These are phyloP conservation scores for Spathaspora passalidarum DNA, from an alignment of 805 yeast genomes.

Conservation along the genomic window DNA sequence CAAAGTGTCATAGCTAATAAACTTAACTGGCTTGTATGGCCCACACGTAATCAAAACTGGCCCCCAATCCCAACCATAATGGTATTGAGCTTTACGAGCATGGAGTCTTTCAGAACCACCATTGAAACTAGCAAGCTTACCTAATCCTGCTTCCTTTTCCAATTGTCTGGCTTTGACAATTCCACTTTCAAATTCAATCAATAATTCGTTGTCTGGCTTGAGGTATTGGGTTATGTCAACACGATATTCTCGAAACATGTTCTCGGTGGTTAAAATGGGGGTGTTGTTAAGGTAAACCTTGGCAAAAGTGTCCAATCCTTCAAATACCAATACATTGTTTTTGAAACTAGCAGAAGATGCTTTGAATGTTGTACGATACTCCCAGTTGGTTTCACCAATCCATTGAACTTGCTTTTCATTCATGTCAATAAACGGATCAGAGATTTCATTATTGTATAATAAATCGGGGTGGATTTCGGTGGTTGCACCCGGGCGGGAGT, in stretches of 20 bases:
- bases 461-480: conserved; percentile 43
- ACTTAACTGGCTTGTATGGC: conserved; percentile 35
- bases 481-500: conserved; percentile 3
- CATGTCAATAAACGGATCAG: conserved; percentile 44
- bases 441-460: conserved; percentile 32
- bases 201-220: conserved; percentile 25
- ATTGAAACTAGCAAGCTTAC: conserved; percentile 28
- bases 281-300: conserved; percentile 39
- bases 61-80: conserved; percentile 62
- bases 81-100: conserved; percentile 51
- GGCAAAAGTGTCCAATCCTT: conserved; percentile 45
- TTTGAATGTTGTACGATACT: conserved; percentile 29
- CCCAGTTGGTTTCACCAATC: conserved; percentile 52
- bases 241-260: conserved; percentile 40
- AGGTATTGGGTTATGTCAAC: conserved; percentile 22
- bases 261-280: conserved; percentile 33
- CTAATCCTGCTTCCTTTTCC: conserved; percentile 24
- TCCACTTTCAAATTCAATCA: conserved; percentile 39
- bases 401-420: conserved; percentile 47
- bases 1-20: conserved; percentile 17
- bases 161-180: conserved; percentile 28
- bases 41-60: conserved; percentile 45
- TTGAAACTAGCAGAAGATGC: background rate
- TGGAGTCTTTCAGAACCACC: conserved; percentile 45
- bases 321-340: conserved; percentile 29